Evolutionary conservation across 2,329 filamentous ascomycete species (phyloP).

Genomic region (Neonectria hederae): DNA sequence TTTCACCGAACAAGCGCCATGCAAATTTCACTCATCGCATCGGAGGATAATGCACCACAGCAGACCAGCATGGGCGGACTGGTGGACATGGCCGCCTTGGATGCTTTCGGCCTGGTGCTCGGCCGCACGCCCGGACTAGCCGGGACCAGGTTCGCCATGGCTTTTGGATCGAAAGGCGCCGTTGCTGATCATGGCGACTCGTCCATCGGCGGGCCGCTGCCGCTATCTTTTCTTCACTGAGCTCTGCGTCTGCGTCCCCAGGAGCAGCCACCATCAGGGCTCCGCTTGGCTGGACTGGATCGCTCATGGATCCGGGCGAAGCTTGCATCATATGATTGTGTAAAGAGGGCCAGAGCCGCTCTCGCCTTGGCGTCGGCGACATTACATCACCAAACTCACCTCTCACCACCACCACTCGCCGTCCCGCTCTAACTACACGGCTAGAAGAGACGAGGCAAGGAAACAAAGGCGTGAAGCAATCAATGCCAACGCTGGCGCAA

Average conservation of each 20-base stretch:
- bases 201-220: slow-evolving; percentile 13
- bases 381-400: slow-evolving; percentile 41
- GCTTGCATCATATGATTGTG: slow-evolving; percentile 41
- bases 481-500: slow-evolving; percentile 7
- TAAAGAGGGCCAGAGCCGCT: slow-evolving; percentile 28
- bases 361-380: slow-evolving; percentile 31
- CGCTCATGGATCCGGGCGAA: slow-evolving; percentile 23
- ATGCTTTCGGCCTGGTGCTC: slow-evolving; percentile 21
- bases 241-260: neutral
- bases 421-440: slow-evolving; percentile 7
- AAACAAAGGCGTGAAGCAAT: slow-evolving; percentile 1
- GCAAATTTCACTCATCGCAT: slow-evolving; percentile 2
- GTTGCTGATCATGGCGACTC: slow-evolving; percentile 7
- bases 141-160: slow-evolving; percentile 13
- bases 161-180: slow-evolving; percentile 1
- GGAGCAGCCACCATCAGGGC: slow-evolving; percentile 4
- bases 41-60: neutral
- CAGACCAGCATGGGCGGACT: neutral
- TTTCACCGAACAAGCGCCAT: slow-evolving; percentile 24
- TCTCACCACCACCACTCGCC: slow-evolving; percentile 12
- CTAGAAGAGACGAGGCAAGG: neutral
- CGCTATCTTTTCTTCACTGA: slow-evolving; percentile 12
- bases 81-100: slow-evolving; percentile 12
- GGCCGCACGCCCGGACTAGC: slow-evolving; percentile 24
- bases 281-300: slow-evolving; percentile 1